These are phyloP conservation scores for Phytophthora pseudosyringae DNA, from an alignment of 352 stramenopile species.

Conservation along the genomic window DNA sequence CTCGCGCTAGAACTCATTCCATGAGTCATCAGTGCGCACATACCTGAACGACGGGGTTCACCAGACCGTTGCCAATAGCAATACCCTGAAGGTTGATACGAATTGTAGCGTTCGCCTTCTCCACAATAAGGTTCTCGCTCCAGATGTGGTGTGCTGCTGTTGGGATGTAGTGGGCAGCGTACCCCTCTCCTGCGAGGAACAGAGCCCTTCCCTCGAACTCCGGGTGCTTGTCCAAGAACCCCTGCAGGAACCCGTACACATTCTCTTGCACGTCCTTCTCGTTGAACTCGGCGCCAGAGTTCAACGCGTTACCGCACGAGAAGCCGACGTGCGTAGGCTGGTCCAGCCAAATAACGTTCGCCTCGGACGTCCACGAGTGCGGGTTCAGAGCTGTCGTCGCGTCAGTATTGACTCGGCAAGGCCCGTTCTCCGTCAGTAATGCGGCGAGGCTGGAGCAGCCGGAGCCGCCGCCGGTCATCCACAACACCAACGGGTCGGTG, in stretches of 20 bases:
- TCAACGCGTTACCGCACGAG: slow-evolving; percentile 33
- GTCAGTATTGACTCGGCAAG: slow-evolving; percentile 48
- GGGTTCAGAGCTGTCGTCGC: slow-evolving; percentile 47
- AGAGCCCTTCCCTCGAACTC: slow-evolving; percentile 52
- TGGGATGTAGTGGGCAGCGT: slow-evolving; percentile 63
- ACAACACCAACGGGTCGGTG: slow-evolving; percentile 77
- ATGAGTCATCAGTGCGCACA: slow-evolving; percentile 7
- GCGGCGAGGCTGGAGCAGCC: slow-evolving; percentile 52
- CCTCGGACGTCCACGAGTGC: slow-evolving; percentile 59
- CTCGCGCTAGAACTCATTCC: neutral
- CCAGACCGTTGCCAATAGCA: slow-evolving; percentile 62
- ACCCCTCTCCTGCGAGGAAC: slow-evolving; percentile 66
- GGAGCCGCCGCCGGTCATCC: slow-evolving; percentile 54
- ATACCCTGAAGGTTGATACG: slow-evolving; percentile 58
- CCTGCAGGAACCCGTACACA: slow-evolving; percentile 64
- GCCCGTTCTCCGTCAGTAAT: slow-evolving; percentile 61
- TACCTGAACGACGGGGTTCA: slow-evolving; percentile 50
- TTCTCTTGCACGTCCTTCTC: slow-evolving; percentile 47
- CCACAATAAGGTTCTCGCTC: slow-evolving; percentile 22
- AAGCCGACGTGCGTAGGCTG: slow-evolving; percentile 57
- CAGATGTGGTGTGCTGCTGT: slow-evolving; percentile 56
- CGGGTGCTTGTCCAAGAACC: slow-evolving; percentile 56
- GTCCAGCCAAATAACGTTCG: slow-evolving; percentile 70
- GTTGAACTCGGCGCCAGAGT: slow-evolving; percentile 32
- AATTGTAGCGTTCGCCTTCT: slow-evolving; percentile 22